Base-by-base conservation (phyloP, 106 monocot species). In the Posidonia australis region DNA sequence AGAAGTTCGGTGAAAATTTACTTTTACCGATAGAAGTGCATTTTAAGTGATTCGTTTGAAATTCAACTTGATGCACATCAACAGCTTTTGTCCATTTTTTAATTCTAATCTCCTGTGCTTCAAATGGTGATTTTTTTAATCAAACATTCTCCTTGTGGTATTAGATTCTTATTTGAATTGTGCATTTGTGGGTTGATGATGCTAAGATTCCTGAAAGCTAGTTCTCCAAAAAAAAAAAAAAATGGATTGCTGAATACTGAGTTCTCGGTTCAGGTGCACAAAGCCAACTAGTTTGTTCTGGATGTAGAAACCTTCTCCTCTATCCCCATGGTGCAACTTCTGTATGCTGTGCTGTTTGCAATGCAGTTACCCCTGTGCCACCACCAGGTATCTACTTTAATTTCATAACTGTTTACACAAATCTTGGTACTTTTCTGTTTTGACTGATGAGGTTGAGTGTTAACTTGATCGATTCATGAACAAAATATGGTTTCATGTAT, bases 321-420 rank as follows among this genome's bases (percentile, higher is more conserved):
- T 92, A 87, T 80, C 92, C 92, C 24, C 62, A 80, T 18, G 92
- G 92, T 9, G 92, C 92, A 54, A 60, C 84, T 36, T 82, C 92
- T 20, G 87, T 92, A 24, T 92, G 87, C 51, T 92, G 92, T 69
- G 92, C 92, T 29, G 77, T 92, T 47, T 92, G 92, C 76, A 87
- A 79, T 77, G 84, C 79, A 13, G 82, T 92, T 24, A 92, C 92
- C 29, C 44, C 72, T 51, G 92, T 87, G 14, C 87, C 84, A 20
- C 82, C 92, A 30, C 92, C 87, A 5, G 92, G 92, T 92, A 84
- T 20, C 1, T 36, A 14, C 9, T 32, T 26, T 25, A 5, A 55
- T 24, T n/a, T n/a, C 0, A 49, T 49, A 49, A 49, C 48, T 49
- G 2, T 17, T 49, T 28, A 58, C 17, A 11, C 28, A 29, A 13